Evolutionary conservation across 495 filamentous ascomycete genomes (phyloP).

Genomic region (Pyronema omphalodes): DNA sequence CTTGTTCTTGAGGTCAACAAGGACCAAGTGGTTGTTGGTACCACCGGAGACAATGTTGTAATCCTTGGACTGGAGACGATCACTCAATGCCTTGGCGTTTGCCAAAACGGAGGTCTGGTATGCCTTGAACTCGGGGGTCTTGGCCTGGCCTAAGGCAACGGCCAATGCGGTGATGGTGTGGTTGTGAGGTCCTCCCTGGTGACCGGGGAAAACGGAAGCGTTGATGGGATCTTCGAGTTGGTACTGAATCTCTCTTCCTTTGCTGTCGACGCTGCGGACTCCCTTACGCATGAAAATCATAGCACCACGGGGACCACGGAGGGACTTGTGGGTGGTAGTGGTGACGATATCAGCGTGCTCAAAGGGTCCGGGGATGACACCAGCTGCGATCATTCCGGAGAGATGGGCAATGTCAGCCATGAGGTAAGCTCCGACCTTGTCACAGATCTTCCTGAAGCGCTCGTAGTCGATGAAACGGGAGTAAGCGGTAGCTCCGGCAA

Average conservation of each 20-base stretch:
- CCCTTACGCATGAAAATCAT: conserved; percentile 98
- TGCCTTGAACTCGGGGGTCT: conserved; percentile 64
- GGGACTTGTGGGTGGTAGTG: conserved; percentile 94
- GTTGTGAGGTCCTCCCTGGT: conserved; percentile 96
- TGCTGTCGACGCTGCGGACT: conserved; percentile 61
- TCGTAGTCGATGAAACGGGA: conserved; percentile 84
- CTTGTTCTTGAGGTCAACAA: conserved; percentile 85
- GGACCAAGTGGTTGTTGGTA: conserved; percentile 91
- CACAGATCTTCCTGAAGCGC: conserved; percentile 68
- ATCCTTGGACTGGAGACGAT: conserved; percentile 47
- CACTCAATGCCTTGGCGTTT: conserved; percentile 73
- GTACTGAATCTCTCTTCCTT: conserved; percentile 70
- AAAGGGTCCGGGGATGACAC: conserved; percentile 82
- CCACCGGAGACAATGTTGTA: conserved; percentile 85
- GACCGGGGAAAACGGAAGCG: conserved; percentile 92
- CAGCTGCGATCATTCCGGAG: conserved; percentile 79
- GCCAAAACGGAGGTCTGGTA: conserved; percentile 78
- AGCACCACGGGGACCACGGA: conserved; percentile 83
- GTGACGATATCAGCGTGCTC: conserved; percentile 80
- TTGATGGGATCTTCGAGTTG: conserved; percentile 92
- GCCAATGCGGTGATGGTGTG: conserved; percentile 93
- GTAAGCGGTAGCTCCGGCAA: conserved; percentile 89
- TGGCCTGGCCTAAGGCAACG: conserved; percentile 85
- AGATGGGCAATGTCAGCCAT: conserved; percentile 97
- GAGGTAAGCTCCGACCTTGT: conserved; percentile 82